Base-by-base conservation (phyloP, 2,329 filamentous ascomycete genomes). In the Penicillium crustosum region DNA sequence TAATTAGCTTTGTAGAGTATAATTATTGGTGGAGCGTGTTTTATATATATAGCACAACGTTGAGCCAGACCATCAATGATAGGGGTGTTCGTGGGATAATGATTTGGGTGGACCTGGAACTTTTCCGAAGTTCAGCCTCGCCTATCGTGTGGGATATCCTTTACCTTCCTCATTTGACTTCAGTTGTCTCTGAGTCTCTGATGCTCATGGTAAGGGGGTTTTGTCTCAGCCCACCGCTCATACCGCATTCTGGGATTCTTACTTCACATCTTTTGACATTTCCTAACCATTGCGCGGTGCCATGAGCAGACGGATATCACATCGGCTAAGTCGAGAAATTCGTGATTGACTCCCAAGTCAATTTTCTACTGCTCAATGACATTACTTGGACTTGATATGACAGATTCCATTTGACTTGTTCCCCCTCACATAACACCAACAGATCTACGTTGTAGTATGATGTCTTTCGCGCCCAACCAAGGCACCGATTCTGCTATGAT, bases 21-120 rank as follows among this genome's bases (percentile, higher is more conserved):
- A 49, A 60, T 54, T 57, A 60, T 58, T 53, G 58, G 50, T 45
- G 41, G 44, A 17, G 38, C 13, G 39, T 42, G 23, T 57, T 52
- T 48, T 44, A 29, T 38, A 44, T 55, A 33, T 35, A 41, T 35
- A 33, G 39, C 33, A 52, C n/a, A 38, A 15, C 12, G 29, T 35
- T 19, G 7, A n/a, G 9, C 29, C 29, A 1, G 31, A 15, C n/a
- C 4, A 21, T 53, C 8, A 31, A 41, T 10, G 41, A 57, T 53
- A 57, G 54, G 54, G 49, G 36, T 23, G 54, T 57, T 57, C 54
- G 42, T 47, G 35, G 2, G 49, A 53, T 31, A 36, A 47, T 31
- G 39, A 43, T 33, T 36, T 25, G 15, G 25, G 49, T 57, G 55
- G 55, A 53, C 15, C 42, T 29, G 6, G 17, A 12, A 36, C 36